These are phyloP conservation scores for Leptographium flavum DNA, from an alignment of 2,329 filamentous ascomycete species.

Conservation along the genomic window DNA sequence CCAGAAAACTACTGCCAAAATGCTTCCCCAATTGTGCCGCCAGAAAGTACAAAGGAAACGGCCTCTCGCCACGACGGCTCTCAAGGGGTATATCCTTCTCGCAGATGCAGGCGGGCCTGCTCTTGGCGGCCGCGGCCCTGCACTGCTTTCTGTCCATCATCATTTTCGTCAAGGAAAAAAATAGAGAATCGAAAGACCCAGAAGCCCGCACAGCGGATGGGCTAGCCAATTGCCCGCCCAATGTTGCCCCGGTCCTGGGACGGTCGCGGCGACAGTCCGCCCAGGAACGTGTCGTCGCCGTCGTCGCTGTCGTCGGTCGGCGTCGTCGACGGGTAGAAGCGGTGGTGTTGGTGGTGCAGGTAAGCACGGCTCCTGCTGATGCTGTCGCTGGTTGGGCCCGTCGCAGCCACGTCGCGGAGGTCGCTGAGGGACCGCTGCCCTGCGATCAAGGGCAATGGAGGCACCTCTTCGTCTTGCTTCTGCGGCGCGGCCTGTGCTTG, in stretches of 20 bases:
- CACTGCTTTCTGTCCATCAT: not conserved
- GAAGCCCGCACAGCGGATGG: not conserved
- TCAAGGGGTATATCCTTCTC: slow-evolving; percentile 3
- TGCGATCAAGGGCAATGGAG: not conserved
- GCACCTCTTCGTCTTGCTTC: not conserved
- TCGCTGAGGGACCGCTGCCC: slow-evolving; percentile 7
- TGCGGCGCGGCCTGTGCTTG: slow-evolving; percentile 10
- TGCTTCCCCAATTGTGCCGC: no score
- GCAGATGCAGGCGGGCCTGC: not conserved
- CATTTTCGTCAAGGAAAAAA: not conserved
- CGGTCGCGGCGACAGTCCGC: slow-evolving; percentile 32
- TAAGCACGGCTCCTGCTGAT: not conserved
- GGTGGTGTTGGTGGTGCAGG: not conserved
- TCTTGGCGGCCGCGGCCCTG: not conserved
- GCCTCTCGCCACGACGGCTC: not conserved
- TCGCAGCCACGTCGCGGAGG: slow-evolving; percentile 10
- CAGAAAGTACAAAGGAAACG: no score
- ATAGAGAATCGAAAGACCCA: not conserved
- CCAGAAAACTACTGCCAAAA: not conserved
- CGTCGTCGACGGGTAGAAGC: slow-evolving; percentile 26
- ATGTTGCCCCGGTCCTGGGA: slow-evolving; percentile 23
- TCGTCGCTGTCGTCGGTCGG: slow-evolving; percentile 17
- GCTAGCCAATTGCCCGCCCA: slow-evolving; percentile 40
- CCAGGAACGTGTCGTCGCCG: slow-evolving; percentile 29
- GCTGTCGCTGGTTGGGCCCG: slow-evolving; percentile 9